phyloP scores from a whole-genome alignment of 2,329 filamentous ascomycete species.

The Rhynchosporium secalis region DNA sequence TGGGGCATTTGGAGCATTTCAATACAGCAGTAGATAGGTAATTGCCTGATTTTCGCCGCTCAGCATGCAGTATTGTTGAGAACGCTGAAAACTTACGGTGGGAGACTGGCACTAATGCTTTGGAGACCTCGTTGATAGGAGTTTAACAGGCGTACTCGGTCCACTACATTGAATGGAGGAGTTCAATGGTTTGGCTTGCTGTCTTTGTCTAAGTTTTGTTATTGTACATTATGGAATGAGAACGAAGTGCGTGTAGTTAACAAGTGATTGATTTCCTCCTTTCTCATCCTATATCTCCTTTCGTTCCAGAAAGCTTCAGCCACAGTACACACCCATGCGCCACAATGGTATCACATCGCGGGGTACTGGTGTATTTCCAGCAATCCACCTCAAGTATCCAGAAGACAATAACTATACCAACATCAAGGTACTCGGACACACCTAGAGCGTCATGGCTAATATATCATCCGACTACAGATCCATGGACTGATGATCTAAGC shows the following conservation, averaged over 20 bases:
- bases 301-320: not conserved
- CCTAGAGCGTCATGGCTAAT: no score
- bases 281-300: not conserved
- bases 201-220: slow-evolving; percentile 8
- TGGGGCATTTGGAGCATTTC: slow-evolving; percentile 69
- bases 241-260: slow-evolving; percentile 4
- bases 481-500: no score
- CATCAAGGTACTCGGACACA: no score
- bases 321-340: not conserved
- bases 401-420: no score
- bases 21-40: slow-evolving; percentile 38
- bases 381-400: no score
- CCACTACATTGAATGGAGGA: slow-evolving; percentile 16
- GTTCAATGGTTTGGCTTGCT: slow-evolving; percentile 15
- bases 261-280: not conserved
- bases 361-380: not conserved
- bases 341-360: not conserved
- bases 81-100: slow-evolving; percentile 5
- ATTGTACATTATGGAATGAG: slow-evolving; percentile 24
- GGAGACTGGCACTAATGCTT: slow-evolving; percentile 6
- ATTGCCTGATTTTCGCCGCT: not conserved
- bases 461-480: no score
- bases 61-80: no score
- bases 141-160: slow-evolving; percentile 24
- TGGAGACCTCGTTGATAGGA: slow-evolving; percentile 18